Conservation (phyloP, 2,329 filamentous ascomycete species). For the Alternaria novae-zelandiae region DNA sequence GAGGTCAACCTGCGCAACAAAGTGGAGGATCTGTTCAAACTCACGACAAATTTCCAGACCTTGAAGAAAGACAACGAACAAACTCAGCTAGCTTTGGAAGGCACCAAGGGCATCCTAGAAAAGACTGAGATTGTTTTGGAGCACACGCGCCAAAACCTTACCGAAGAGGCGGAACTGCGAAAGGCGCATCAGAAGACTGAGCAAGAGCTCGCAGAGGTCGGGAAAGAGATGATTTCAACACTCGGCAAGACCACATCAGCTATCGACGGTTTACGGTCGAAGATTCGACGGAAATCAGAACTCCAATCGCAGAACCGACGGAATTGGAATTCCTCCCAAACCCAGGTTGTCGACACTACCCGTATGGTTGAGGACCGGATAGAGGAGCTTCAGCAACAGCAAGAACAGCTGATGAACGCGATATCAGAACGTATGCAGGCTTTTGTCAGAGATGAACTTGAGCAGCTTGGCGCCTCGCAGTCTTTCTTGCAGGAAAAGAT, state of each 20-base stretch:
- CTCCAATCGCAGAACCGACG: conserved; percentile 80
- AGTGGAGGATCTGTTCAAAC: conserved; percentile 84
- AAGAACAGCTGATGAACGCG: conserved; percentile 71
- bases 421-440: conserved; percentile 75
- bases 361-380: conserved; percentile 77
- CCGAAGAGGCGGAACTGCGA: conserved; percentile 79
- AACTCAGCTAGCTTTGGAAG: conserved; percentile 73
- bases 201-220: conserved; percentile 73
- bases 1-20: conserved; percentile 92
- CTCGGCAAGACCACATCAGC: conserved; percentile 79
- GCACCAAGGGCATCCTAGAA: conserved; percentile 80
- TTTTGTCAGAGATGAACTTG: conserved; percentile 78
- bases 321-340: conserved; percentile 78
- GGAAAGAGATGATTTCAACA: conserved; percentile 77
- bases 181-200: conserved; percentile 89
- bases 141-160: conserved; percentile 76
- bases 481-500: conserved; percentile 73
- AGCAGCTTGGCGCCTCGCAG: conserved; percentile 73
- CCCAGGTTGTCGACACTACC: conserved; percentile 78
- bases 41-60: conserved; percentile 86
- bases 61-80: conserved; percentile 89
- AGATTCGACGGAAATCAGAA: conserved; percentile 84
- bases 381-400: conserved; percentile 72
- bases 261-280: conserved; percentile 81
- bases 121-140: conserved; percentile 86